Evolutionary conservation across 1,284 basidiomycete species (phyloP).

Genomic region (Irpex rosettiformis): DNA sequence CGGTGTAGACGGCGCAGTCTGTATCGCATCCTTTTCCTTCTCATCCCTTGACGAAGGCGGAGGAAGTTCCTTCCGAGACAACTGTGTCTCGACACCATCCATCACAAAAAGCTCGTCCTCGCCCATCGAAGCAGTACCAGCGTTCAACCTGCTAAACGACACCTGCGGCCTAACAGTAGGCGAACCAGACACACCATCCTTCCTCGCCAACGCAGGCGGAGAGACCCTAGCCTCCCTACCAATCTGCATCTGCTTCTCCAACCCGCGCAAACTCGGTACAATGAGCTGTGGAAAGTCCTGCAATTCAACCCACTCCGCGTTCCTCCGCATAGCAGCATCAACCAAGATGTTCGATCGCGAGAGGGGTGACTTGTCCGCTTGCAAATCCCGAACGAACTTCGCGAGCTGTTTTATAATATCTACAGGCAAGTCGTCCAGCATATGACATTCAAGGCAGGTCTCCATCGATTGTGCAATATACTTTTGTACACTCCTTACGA

Average conservation of each 20-base stretch:
- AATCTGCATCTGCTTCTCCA: not conserved
- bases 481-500: constrained; percentile 73
- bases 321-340: constrained; percentile 58
- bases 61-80: constrained; percentile 10
- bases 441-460: constrained; percentile 77
- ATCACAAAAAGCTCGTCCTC: constrained; percentile 60
- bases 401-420: constrained; percentile 71
- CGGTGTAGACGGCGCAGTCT: not conserved
- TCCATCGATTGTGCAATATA: constrained; percentile 89
- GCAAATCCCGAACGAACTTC: constrained; percentile 55
- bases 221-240: constrained; percentile 41
- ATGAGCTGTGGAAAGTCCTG: constrained; percentile 81
- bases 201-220: constrained; percentile 34
- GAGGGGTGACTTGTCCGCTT: constrained; percentile 66
- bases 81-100: constrained; percentile 49
- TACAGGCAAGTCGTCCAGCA: constrained; percentile 75
- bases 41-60: constrained; percentile 2
- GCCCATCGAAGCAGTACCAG: constrained; percentile 18
- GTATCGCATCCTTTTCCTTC: not conserved
- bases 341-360: constrained; percentile 58
- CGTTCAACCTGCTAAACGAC: constrained; percentile 15
- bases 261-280: constrained; percentile 35
- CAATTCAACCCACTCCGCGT: constrained; percentile 73
- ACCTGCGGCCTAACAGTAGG: constrained; percentile 26
- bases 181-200: constrained; percentile 26